A percentile compares a stretch with the other conserved stretches of the same genome.
phyloP scores from a whole-genome alignment of 169 alveolate species.

The Cyclospora cayetanensis region DNA sequence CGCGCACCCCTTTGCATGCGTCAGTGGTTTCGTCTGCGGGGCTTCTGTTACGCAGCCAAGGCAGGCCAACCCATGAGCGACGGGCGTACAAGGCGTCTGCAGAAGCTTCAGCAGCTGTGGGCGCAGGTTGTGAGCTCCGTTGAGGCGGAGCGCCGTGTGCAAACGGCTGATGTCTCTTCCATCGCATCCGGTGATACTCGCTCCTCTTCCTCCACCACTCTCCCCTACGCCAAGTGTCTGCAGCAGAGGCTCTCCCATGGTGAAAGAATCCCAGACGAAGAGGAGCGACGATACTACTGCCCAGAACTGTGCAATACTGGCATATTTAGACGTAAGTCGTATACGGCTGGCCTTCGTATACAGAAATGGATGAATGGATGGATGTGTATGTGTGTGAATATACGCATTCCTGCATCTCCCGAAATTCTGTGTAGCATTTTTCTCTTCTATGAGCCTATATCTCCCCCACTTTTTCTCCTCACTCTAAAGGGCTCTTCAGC shows the following conservation, averaged over 20 bases:
- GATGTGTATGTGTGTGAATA: background rate
- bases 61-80: conserved; percentile 51
- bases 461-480: background rate
- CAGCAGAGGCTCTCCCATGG: conserved; percentile 64
- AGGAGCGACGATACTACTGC: conserved; percentile 63
- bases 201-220: background rate
- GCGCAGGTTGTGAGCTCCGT: conserved; percentile 49
- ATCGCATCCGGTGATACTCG: conserved; percentile 25
- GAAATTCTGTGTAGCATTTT: no score
- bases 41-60: background rate
- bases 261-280: conserved; percentile 52
- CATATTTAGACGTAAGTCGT: conserved; percentile 65
- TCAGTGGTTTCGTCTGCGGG: background rate
- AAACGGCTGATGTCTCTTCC: conserved; percentile 59
- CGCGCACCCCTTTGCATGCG: background rate
- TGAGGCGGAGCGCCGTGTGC: conserved; percentile 70
- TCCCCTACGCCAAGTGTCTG: background rate
- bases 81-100: conserved; percentile 37
- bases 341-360: background rate
- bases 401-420: no score
- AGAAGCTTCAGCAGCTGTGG: conserved; percentile 71
- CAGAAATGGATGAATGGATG: background rate
- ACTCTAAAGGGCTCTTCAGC: no score
- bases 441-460: background rate
- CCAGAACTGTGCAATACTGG: conserved; percentile 70